Conservation (phyloP, 805 yeast genomes). For the Jamesozyma piceae region DNA sequence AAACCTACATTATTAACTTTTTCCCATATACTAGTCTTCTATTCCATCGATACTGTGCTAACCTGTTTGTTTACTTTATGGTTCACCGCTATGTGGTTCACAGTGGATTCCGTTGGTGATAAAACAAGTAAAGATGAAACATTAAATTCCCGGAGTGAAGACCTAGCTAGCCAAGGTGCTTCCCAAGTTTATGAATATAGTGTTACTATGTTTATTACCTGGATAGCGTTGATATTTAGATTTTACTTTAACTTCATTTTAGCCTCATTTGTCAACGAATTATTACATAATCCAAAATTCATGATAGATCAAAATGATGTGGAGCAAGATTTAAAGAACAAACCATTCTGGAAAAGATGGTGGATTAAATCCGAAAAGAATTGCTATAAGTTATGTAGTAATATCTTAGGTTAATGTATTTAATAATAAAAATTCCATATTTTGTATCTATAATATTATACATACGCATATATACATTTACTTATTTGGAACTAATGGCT, state of each 20-base stretch:
- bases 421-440: too few relatives aligned
- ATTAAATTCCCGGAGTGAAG: slow-evolving; percentile 10
- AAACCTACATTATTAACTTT: slow-evolving; percentile 50
- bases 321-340: slow-evolving; percentile 30
- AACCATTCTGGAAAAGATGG: slow-evolving; percentile 20
- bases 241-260: slow-evolving; percentile 52
- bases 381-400: slow-evolving; percentile 26
- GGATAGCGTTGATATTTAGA: slow-evolving; percentile 40
- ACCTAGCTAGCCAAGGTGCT: slow-evolving; percentile 48
- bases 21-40: slow-evolving; percentile 55
- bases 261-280: slow-evolving; percentile 49
- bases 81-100: slow-evolving; percentile 72
- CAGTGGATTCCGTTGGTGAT: slow-evolving; percentile 9
- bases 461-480: too few relatives aligned
- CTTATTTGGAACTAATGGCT: too few relatives aligned
- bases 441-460: too few relatives aligned
- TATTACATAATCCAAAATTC: slow-evolving; percentile 41
- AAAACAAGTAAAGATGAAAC: slow-evolving; percentile 2
- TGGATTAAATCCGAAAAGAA: slow-evolving; percentile 26
- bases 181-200: slow-evolving; percentile 49
- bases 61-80: slow-evolving; percentile 63
- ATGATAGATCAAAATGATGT: slow-evolving; percentile 32
- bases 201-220: slow-evolving; percentile 43
- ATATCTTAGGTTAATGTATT: slow-evolving; percentile 9
- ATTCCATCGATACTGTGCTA: slow-evolving; percentile 54